Percentiles rank a stretch among this genome's conserved stretches.
Evolutionary conservation across 2,329 filamentous ascomycete species (phyloP).

Genomic region (Mycosphaerella sp.): DNA sequence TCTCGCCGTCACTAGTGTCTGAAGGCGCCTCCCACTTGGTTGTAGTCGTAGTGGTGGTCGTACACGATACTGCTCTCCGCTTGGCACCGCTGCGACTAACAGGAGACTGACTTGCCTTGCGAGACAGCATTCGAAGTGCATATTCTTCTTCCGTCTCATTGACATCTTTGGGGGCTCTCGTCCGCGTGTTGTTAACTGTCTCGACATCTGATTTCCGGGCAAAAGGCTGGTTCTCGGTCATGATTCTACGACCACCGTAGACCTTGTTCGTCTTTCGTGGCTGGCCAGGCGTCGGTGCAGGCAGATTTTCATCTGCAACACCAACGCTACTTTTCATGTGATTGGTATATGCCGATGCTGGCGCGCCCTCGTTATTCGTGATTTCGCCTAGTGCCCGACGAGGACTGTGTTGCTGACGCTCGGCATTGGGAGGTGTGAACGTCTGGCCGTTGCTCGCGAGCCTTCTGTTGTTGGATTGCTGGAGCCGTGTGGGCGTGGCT

Average conservation of each 20-base stretch:
- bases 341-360: slow-evolving; percentile 35
- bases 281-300: slow-evolving; percentile 90
- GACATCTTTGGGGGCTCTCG: slow-evolving; percentile 47
- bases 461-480: slow-evolving; percentile 43
- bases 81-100: slow-evolving; percentile 49
- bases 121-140: slow-evolving; percentile 64
- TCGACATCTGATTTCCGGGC: slow-evolving; percentile 53
- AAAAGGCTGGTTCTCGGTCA: slow-evolving; percentile 43
- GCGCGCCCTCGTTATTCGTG: slow-evolving; percentile 64
- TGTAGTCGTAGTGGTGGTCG: slow-evolving; percentile 62
- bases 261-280: slow-evolving; percentile 80
- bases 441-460: slow-evolving; percentile 61
- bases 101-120: slow-evolving; percentile 59
- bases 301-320: slow-evolving; percentile 83
- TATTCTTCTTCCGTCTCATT: slow-evolving; percentile 87
- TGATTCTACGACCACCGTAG: slow-evolving; percentile 60
- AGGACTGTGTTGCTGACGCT: slow-evolving; percentile 49
- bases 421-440: slow-evolving; percentile 78
- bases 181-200: slow-evolving; percentile 54
- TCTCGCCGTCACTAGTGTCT: slow-evolving; percentile 46
- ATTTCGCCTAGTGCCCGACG: slow-evolving; percentile 86
- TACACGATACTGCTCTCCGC: slow-evolving; percentile 67
- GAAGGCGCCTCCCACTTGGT: slow-evolving; percentile 38
- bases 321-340: slow-evolving; percentile 46
- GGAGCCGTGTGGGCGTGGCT: slow-evolving; percentile 50